Evolutionary conservation across 23 red algal genomes (phyloP).

Genomic region (Chondrus crispus): DNA sequence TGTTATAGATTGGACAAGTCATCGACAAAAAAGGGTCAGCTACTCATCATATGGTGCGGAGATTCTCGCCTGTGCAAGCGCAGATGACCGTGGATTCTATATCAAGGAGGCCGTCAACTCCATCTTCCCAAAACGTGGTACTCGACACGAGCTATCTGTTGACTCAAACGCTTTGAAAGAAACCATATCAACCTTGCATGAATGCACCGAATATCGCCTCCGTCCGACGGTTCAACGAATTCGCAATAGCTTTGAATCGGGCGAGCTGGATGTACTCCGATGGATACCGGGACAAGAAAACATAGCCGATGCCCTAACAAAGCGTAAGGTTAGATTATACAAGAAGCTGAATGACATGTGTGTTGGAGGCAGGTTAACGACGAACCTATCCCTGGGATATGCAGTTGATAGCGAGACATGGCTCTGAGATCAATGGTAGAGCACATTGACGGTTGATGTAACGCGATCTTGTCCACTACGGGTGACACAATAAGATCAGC

Average conservation of each 20-base stretch:
- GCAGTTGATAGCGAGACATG: too few relatives aligned
- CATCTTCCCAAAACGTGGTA: neutral
- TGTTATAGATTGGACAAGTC: neutral
- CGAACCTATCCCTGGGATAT: too few relatives aligned
- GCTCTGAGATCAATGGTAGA: too few relatives aligned
- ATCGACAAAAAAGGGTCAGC: neutral
- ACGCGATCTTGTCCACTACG: too few relatives aligned
- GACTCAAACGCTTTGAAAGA: conserved; percentile 9
- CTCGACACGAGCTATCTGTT: neutral
- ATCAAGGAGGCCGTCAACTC: neutral
- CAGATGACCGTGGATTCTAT: neutral
- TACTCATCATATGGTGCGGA: conserved; percentile 16
- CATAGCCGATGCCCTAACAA: neutral
- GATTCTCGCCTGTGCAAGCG: neutral
- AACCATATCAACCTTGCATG: neutral
- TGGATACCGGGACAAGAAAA: neutral
- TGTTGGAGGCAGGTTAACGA: neutral
- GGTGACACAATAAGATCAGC: too few relatives aligned
- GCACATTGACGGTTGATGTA: too few relatives aligned
- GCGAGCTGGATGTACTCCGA: neutral
- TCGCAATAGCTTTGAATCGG: neutral
- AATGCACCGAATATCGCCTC: neutral
- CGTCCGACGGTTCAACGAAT: neutral
- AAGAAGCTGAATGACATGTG: neutral
- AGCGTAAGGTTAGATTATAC: neutral